Evolutionary conservation across 108 stramenopile species (phyloP).

Genomic region (Cyclostephanos tholiformis): DNA sequence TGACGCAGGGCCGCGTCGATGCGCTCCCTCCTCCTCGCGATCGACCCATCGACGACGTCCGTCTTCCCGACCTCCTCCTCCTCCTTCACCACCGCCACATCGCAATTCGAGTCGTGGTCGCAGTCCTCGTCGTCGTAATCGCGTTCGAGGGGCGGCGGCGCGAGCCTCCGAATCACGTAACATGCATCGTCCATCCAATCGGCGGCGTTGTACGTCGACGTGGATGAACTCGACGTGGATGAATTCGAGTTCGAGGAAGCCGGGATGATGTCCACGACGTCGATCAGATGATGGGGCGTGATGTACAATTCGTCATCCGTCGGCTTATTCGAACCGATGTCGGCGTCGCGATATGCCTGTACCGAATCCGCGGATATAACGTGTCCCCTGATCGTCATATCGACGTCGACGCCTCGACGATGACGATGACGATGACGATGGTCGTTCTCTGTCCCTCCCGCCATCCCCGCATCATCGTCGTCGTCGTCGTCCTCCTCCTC

Average conservation of each 20-base stretch:
- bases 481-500: background rate
- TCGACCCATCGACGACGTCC: background rate
- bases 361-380: conserved; percentile 95
- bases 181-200: conserved; percentile 87
- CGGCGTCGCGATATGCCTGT: conserved; percentile 88
- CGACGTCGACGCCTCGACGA: background rate
- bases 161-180: conserved; percentile 56
- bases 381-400: conserved; percentile 35
- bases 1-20: conserved; percentile 23
- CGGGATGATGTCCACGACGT: conserved; percentile 66
- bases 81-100: background rate
- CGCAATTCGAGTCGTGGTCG: no score
- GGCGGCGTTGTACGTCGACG: conserved; percentile 81
- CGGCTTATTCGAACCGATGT: conserved; percentile 96
- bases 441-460: background rate
- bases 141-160: conserved; percentile 11
- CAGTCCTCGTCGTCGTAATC: background rate
- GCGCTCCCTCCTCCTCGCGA: conserved; percentile 11
- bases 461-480: no score
- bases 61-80: background rate
- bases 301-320: conserved; percentile 67
- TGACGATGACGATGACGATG: background rate
- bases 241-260: background rate
- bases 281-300: conserved; percentile 91
- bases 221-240: background rate